Evolutionary conservation across 495 filamentous ascomycete species (phyloP), one percentile per base, ranked within the genome.

Genomic region (Xylaria flabelliformis): DNA sequence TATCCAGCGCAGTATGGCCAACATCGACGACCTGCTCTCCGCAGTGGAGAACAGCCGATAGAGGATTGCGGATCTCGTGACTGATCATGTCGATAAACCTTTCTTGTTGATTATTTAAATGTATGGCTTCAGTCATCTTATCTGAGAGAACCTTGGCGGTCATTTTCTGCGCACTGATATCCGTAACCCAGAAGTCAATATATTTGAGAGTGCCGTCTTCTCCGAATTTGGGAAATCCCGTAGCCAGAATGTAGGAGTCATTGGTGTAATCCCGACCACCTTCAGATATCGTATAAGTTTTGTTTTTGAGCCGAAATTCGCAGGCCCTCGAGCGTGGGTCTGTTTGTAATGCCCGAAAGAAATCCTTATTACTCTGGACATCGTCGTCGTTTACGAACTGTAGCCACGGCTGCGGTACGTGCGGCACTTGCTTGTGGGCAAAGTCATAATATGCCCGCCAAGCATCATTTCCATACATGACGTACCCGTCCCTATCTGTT

Each of bases 71-170:
- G 75, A 94, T 91, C 74, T 94, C 91, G 75, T 93, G 91, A 42
- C 88, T 91, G 46, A 90, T 92, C 79, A 92, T 93, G 77, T 93
- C 91, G 76, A 94, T 93, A 75, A 93, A 93, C 48, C 88, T 89
- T 73, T 93, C 88, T 67, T 90, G 88, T 65, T 88, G 86, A 32
- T 82, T 78, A 69, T 88, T 88, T 24, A 82, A 84, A 69, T 83
- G 77, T 50, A 85, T 82, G 1, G 83, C 83, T 64, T 85, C 83
- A 53, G 84, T 82, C 71, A 77, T 73, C 58, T 73, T 71, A 26
- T 77, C 73, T 1, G 71, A 82, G 17, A 85, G 81, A 39, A 86
- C 77, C 34, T 77, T 75, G 17, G 79, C 74, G 0, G 72, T 74
- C 68, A 78, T 77, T 61, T 83, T 82, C 71, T 85, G 83, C 12